phyloP scores from a whole-genome alignment of 306 rosid genomes.

The Lathyrus tuberosus region DNA sequence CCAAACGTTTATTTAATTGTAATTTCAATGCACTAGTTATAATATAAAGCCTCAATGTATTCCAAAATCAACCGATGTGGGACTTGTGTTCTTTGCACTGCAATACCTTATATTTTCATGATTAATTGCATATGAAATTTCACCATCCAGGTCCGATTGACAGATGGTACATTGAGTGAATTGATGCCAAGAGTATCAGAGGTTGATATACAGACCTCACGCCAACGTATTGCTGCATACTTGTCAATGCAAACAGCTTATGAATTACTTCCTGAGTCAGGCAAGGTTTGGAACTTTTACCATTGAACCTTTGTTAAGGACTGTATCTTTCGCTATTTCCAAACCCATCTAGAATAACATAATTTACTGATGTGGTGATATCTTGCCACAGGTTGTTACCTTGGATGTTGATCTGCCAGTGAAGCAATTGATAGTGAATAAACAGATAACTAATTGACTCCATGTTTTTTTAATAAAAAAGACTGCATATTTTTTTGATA shows the following conservation, averaged over 20 bases:
- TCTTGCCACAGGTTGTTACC: conserved; percentile 74
- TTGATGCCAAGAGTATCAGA: conserved; percentile 75
- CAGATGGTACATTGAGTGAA: conserved; percentile 64
- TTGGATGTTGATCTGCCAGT: conserved; percentile 91
- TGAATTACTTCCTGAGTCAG: conserved; percentile 98
- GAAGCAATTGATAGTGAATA: conserved; percentile 50
- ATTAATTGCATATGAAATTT: conserved; percentile 36
- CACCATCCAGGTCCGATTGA: conserved; percentile 65
- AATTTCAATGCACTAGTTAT: no score
- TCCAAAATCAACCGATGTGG: no score
- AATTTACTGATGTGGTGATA: conserved; percentile 34
- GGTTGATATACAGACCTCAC: conserved; percentile 76
- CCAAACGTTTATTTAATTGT: no score
- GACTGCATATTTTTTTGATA: conserved; percentile 11
- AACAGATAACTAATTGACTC: conserved; percentile 13
- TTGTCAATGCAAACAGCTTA: conserved; percentile 75
- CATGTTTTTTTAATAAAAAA: background rate
- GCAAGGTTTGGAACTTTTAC: conserved; percentile 89
- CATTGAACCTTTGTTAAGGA: conserved; percentile 33
- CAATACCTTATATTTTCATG: no score
- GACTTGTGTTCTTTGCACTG: no score
- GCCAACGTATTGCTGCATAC: conserved; percentile 76
- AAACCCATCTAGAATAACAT: conserved; percentile 23
- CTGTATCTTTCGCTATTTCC: conserved; percentile 16
- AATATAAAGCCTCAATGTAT: no score